A percentile compares a stretch with the other conserved stretches of the same genome.
phyloP scores from a whole-genome alignment of 1,284 basidiomycete genomes.

The Amylostereum areolatum region DNA sequence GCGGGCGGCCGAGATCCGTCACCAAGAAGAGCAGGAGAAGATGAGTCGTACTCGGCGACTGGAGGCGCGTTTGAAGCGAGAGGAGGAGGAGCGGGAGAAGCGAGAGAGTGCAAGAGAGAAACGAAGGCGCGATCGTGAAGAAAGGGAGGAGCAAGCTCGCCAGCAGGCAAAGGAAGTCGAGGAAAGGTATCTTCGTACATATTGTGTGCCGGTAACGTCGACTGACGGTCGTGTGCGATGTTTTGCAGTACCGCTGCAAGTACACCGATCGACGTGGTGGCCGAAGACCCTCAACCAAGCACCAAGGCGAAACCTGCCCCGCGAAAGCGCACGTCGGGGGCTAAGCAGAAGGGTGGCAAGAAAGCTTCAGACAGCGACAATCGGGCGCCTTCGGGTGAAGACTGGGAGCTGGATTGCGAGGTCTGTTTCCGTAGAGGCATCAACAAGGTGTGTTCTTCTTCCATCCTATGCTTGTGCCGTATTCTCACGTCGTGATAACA shows the following conservation, averaged over 20 bases:
- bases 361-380: slow-evolving; percentile 27
- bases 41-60: slow-evolving; percentile 52
- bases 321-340: slow-evolving; percentile 13
- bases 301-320: neutral
- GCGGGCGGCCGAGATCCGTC: slow-evolving; percentile 41
- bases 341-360: slow-evolving; percentile 16
- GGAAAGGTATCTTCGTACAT: slow-evolving; percentile 16
- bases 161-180: slow-evolving; percentile 15
- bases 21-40: slow-evolving; percentile 61
- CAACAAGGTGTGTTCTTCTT: slow-evolving; percentile 50
- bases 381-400: slow-evolving; percentile 33
- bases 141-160: slow-evolving; percentile 27
- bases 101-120: slow-evolving; percentile 52
- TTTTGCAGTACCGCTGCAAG: slow-evolving; percentile 2
- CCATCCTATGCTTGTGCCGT: slow-evolving; percentile 1
- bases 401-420: slow-evolving; percentile 85
- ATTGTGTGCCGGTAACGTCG: neutral
- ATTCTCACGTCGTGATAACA: neutral
- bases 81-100: slow-evolving; percentile 55
- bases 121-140: slow-evolving; percentile 45
- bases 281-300: slow-evolving; percentile 2
- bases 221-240: neutral
- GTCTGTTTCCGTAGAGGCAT: slow-evolving; percentile 65
- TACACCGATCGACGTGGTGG: slow-evolving; percentile 9
- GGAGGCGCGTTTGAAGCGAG: slow-evolving; percentile 59